Conservation (phyloP, 2,329 filamentous ascomycete species). For the Emydomyces testavorans region DNA sequence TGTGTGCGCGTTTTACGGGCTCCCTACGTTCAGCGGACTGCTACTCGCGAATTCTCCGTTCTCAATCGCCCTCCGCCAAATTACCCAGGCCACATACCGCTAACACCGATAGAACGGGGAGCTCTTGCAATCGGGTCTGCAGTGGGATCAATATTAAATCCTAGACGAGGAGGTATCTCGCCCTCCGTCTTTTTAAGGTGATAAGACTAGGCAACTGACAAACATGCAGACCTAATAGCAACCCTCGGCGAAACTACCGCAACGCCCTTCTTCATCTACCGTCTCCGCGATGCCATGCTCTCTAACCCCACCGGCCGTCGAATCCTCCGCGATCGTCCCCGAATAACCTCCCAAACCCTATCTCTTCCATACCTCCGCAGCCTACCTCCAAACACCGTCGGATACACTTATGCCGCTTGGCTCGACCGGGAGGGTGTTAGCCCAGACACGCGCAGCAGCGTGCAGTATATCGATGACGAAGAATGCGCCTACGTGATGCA, state of each 20-base stretch:
- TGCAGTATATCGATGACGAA: conserved; percentile 85
- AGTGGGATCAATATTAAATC: conserved; percentile 54
- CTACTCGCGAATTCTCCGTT: conserved; percentile 56
- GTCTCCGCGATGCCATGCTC: conserved; percentile 87
- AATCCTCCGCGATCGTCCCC: conserved; percentile 79
- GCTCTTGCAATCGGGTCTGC: conserved; percentile 55
- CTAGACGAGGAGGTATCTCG: conserved; percentile 62
- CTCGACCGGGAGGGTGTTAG: conserved; percentile 88
- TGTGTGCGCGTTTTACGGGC: not conserved
- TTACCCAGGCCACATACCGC: conserved; percentile 84
- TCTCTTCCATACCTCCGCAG: conserved; percentile 58
- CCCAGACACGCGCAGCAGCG: conserved; percentile 70
- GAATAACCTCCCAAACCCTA: conserved; percentile 64
- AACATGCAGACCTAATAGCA: conserved; percentile 67
- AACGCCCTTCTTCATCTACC: conserved; percentile 87
- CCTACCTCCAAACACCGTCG: conserved; percentile 63
- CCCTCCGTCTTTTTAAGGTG: conserved; percentile 7
- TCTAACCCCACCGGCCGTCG: conserved; percentile 68
- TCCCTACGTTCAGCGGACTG: conserved; percentile 6
- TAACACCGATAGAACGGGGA: conserved; percentile 65
- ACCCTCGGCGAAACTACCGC: conserved; percentile 89
- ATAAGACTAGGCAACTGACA: not conserved
- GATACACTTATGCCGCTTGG: conserved; percentile 74
- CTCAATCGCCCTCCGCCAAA: conserved; percentile 74
- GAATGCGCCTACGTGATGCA: conserved; percentile 99